Base-by-base conservation (phyloP, 164 flowering plant genomes). In the Buxus sempervirens region DNA sequence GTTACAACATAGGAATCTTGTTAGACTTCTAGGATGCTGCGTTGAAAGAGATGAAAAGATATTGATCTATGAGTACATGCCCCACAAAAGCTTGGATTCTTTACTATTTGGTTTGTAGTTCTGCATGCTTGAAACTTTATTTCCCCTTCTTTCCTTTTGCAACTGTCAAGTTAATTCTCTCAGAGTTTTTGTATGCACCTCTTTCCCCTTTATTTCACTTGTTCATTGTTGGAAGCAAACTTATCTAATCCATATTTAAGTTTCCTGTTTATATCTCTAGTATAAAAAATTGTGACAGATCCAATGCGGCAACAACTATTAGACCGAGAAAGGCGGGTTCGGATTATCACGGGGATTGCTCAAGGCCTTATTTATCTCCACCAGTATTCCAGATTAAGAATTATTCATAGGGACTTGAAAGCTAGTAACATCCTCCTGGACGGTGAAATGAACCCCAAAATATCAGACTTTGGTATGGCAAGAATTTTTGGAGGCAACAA, bases 341-440 rank as follows among this genome's bases (percentile, higher is more conserved):
- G 14, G 4, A 63, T 73, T 27, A 58, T 68, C 45, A 65, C 68
- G 16, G 76, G 76, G 67, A 68, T 73, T 32, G 76, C 76, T 15
- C 76, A 68, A 38, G 76, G 76, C 9, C 76, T 73, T 62, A 63
- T 73, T 20, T 73, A 73, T 60, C 72, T 73, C 26, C 76, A 73
- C 51, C 71, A 68, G 16, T 58, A 68, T 59, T 73, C 76, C n/a
- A 63, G 72, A 27, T 58, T 73, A 14, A 49, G 62, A 36, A 73
- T 68, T 27, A 73, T 73, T 57, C 76, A 73, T 48, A 68, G 72
- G 7, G 76, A 73, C 23, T 41, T 73, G 55, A 68, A 68, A 23
- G 76, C 76, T 60, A 73, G 76, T 21, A 73, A 73, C 60, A 65
- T 73, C 49, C 65, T 73, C 22, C 32, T 68, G 63, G 76, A 73